Percentiles rank a stretch among this genome's conserved stretches.
These are phyloP conservation scores for Ceratobasidium sp. DNA, from an alignment of 1,284 basidiomycete genomes.

Conservation along the genomic window DNA sequence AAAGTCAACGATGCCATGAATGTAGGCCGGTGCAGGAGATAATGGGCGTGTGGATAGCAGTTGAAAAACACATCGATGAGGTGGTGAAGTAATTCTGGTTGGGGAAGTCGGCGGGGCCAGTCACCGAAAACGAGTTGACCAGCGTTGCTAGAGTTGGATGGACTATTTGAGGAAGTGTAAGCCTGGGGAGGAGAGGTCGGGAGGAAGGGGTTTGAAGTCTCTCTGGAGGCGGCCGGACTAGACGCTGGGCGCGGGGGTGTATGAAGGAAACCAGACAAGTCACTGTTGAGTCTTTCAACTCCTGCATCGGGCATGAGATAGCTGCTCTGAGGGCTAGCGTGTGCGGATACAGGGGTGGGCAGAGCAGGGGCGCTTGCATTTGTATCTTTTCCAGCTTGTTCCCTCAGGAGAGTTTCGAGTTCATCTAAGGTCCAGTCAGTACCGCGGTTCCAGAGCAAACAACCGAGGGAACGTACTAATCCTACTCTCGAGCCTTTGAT, in stretches of 20 bases:
- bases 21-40: conserved; percentile 46
- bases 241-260: not conserved
- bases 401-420: conserved; percentile 30
- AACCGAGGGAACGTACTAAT: conserved; percentile 15
- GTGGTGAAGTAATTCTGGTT: conserved; percentile 46
- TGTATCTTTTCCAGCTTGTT: conserved; percentile 23
- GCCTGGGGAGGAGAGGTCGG: not conserved
- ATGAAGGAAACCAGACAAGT: not conserved
- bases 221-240: not conserved
- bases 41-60: conserved; percentile 45
- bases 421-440: conserved; percentile 7
- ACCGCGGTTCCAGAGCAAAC: not conserved
- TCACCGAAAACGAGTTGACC: conserved; percentile 31
- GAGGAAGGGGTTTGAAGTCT: conserved; percentile 12
- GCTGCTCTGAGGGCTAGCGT: conserved; percentile 6
- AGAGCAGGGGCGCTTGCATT: not conserved
- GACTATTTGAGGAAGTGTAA: not conserved
- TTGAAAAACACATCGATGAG: conserved; percentile 48
- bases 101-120: conserved; percentile 45
- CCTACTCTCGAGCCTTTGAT: conserved; percentile 31
- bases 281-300: not conserved
- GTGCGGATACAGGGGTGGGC: not conserved
- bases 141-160: not conserved
- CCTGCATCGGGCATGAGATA: not conserved
- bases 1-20: conserved; percentile 59